phyloP scores from a whole-genome alignment of 2,329 filamentous ascomycete species.

The Arthrobotrys megalospora region DNA sequence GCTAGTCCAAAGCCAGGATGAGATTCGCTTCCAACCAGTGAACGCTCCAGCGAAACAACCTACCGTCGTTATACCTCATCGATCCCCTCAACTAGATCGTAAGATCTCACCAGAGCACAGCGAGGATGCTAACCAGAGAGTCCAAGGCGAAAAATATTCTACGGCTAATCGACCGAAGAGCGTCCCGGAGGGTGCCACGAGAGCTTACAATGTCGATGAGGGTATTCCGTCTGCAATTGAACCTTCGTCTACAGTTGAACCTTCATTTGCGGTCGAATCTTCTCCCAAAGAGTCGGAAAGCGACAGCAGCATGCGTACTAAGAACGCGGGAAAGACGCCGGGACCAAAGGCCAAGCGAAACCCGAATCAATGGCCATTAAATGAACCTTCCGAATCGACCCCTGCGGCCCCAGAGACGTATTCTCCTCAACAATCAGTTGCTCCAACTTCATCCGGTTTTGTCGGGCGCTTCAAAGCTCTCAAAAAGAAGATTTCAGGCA shows the following conservation, averaged over 20 bases:
- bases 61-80: background rate
- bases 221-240: background rate
- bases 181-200: background rate
- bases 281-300: background rate
- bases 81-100: background rate
- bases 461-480: background rate
- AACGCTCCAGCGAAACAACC: background rate
- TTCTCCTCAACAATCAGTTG: background rate
- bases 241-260: too few species aligned
- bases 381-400: background rate
- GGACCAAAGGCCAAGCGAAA: background rate
- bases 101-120: too few species aligned
- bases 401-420: too few species aligned
- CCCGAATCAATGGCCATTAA: background rate
- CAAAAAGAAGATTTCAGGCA: slow-evolving; percentile 1
- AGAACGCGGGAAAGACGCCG: slow-evolving; percentile 49
- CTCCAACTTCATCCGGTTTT: background rate
- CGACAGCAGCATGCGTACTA: slow-evolving; percentile 23
- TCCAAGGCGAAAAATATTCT: background rate
- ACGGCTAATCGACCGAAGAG: background rate
- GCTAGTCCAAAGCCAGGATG: background rate
- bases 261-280: background rate
- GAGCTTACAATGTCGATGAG: too few species aligned
- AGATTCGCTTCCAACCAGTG: slow-evolving; percentile 10
- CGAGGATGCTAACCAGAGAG: background rate